Percentiles rank a stretch among this genome's conserved stretches.
phyloP scores from a whole-genome alignment of 2,329 filamentous ascomycete genomes.

The Lasiodiplodia sp. region DNA sequence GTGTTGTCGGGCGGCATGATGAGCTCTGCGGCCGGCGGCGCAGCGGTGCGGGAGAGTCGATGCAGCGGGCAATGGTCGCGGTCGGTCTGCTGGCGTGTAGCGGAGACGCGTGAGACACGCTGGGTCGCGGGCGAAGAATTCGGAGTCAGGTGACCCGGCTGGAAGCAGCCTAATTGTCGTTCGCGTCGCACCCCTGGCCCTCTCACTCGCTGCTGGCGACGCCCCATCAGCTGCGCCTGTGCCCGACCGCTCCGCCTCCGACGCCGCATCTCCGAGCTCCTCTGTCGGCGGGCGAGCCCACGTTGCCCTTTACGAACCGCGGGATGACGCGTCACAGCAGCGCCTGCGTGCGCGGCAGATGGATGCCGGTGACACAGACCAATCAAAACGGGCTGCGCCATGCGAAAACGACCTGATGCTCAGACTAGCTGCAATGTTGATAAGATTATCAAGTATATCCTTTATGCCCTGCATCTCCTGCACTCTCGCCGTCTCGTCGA shows the following conservation, averaged over 20 bases:
- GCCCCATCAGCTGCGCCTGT: not conserved
- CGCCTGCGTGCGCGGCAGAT: constrained; percentile 22
- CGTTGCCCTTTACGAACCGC: constrained; percentile 1
- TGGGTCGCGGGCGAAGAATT: constrained; percentile 13
- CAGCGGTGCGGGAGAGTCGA: constrained; percentile 13
- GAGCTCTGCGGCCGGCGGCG: constrained; percentile 1
- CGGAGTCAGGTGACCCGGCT: not conserved
- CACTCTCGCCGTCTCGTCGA: not conserved
- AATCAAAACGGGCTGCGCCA: constrained; percentile 14
- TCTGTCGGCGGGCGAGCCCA: not conserved
- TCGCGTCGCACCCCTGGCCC: not conserved
- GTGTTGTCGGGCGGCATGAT: constrained; percentile 47
- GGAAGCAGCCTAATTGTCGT: not conserved
- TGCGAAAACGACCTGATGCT: constrained; percentile 21
- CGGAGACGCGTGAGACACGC: constrained; percentile 8
- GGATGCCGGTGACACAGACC: constrained; percentile 6
- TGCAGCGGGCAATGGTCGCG: constrained; percentile 13
- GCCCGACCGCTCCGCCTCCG: not conserved
- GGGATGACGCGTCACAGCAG: constrained; percentile 16
- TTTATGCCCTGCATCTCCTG: constrained; percentile 1
- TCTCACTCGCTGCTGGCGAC: not conserved
- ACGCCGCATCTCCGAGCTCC: constrained; percentile 1
- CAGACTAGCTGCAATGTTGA: constrained; percentile 7
- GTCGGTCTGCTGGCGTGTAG: constrained; percentile 14
- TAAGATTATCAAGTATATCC: constrained; percentile 12